Base-by-base conservation (phyloP, 1,284 basidiomycete species). In the Ganoderma lucidum region DNA sequence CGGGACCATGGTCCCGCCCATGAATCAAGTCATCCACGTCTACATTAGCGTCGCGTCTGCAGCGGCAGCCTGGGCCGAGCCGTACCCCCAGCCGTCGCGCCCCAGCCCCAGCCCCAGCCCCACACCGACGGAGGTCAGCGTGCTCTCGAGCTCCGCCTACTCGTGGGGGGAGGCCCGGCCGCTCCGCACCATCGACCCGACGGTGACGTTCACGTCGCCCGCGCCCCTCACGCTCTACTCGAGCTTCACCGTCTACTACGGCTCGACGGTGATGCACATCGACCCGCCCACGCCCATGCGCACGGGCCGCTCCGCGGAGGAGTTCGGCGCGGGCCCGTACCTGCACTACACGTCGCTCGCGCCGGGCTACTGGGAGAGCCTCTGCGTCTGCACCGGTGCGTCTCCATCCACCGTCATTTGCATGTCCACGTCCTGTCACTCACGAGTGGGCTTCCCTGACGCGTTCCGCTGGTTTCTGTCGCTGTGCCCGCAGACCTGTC, bases 341-440 rank as follows among this genome's bases (percentile, higher is more conserved):
- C 74, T 91, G 42, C 91, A 92, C 79, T 86, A 83, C 68, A 89
- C 89, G 5, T 74, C 82, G 1, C 82, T 92, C 35, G 86, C 87
- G 3, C 90, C 90, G 6, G 82, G 80, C 59, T 91, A 85, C 74
- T 92, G 90, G 91, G 78, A 83, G 17, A 84, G 80, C 32, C 81
- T 92, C 63, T 85, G 84, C 63, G 78, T 83, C 69, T 84, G 84
- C 66, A 72, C 83, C 74, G 87, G 90, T 90, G 71, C 67, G 84
- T 80, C 28, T 10, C 45, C 45, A 23, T 48, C 19, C 45, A 8
- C 45, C 44, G 5, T 6, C 28, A 12, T 23, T 30, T 4, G 6
- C 23, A 28, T 12, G 8, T 28, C 12, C 12, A 6, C 14, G 23
- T 19, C 28, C 45, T 17, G 45, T 6, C 42, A 41, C 39, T 51